Evolutionary conservation across 2,329 filamentous ascomycete genomes (phyloP).

Genomic region (Ceratocystiopsis sp.): DNA sequence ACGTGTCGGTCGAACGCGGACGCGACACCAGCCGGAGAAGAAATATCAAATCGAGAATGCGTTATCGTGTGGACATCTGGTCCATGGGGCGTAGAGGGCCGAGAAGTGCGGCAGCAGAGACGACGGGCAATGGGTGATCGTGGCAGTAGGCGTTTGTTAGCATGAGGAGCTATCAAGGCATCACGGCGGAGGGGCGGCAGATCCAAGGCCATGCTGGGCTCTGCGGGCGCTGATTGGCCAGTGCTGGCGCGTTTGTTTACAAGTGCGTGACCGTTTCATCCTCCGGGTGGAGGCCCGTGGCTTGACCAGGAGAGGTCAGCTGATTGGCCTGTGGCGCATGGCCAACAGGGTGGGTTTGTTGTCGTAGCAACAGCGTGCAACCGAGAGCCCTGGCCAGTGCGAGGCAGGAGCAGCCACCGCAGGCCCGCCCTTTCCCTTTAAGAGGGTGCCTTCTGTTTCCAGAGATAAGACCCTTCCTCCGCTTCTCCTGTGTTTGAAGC

Average conservation of each 20-base stretch:
- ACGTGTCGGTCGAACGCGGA: background rate
- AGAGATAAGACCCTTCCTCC: background rate
- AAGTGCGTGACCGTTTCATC: too few relatives aligned
- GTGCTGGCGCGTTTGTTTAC: constrained; percentile 9
- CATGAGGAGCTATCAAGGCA: background rate
- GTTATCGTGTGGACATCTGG: background rate
- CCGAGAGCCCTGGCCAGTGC: background rate
- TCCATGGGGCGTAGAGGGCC: background rate
- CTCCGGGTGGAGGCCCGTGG: too few relatives aligned
- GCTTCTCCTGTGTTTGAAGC: background rate
- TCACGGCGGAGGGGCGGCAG: constrained; percentile 2
- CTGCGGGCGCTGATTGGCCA: constrained; percentile 4
- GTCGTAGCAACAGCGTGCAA: constrained; percentile 6
- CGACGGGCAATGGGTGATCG: background rate
- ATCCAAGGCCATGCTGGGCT: background rate
- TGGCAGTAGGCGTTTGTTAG: background rate
- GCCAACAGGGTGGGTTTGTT: constrained; percentile 1
- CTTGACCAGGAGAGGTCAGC: background rate
- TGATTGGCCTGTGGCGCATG: background rate
- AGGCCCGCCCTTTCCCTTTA: background rate
- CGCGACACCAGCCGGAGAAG: background rate
- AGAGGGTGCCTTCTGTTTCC: background rate
- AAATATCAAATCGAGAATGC: too few relatives aligned
- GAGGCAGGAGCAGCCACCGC: background rate
- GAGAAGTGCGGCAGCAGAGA: too few relatives aligned